Conservation (phyloP, 2,329 filamentous ascomycete genomes). For the Pseudogymnoascus sp. region DNA sequence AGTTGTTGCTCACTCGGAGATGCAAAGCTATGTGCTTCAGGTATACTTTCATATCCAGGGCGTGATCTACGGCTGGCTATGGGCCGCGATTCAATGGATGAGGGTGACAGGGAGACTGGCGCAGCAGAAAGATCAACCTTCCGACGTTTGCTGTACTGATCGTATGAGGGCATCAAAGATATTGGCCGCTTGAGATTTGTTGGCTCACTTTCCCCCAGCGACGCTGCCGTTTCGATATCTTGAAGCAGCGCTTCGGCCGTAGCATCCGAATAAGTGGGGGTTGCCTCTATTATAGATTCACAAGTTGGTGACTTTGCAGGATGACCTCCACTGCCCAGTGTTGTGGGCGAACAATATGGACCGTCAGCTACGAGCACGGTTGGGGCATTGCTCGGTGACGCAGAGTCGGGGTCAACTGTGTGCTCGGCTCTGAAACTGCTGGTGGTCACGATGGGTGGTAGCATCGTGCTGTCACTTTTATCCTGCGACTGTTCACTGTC, state of each 20-base stretch:
- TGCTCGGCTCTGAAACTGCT: background rate
- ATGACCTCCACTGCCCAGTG: background rate
- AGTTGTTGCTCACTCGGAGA: background rate
- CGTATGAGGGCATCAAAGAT: background rate
- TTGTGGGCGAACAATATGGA: background rate
- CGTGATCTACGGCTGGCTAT: background rate
- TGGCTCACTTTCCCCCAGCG: background rate
- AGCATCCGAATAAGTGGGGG: background rate
- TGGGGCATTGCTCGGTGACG: background rate
- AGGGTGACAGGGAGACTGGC: background rate
- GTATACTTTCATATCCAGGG: background rate
- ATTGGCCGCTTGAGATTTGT: background rate
- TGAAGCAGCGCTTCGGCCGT: background rate
- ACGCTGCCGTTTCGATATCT: background rate
- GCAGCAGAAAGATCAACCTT: background rate
- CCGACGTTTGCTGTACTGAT: background rate
- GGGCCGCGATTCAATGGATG: background rate
- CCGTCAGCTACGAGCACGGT: background rate
- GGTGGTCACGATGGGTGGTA: background rate
- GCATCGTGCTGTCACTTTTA: background rate
- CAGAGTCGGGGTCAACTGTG: background rate
- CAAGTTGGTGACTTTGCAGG: background rate
- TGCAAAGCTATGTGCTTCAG: background rate
- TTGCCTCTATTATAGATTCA: background rate
- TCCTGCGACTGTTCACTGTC: slow-evolving; percentile 26